Evolutionary conservation across 2,329 filamentous ascomycete genomes (phyloP), one percentile per base, ranked within the genome.

Genomic region (Colletotrichum sp.): DNA sequence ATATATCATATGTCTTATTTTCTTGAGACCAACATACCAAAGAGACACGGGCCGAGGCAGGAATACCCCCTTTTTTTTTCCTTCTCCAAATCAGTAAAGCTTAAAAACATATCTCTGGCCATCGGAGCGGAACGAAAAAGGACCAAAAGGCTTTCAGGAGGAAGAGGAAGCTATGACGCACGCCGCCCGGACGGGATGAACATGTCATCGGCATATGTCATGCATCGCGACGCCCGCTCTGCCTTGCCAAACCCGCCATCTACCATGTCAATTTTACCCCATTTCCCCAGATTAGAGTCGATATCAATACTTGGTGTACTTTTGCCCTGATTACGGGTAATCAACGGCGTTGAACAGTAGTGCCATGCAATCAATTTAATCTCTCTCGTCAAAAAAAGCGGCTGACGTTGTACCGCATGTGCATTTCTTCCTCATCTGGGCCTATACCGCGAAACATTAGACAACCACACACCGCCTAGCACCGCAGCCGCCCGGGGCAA

Each of bases 151-250:
- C 15, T 21, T 10, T 12, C 13, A 58, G 32, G 8, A 12, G 8
- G 9, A 64, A 18, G 18, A 30, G 8, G 21, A 28, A 38, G 43
- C 21, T 61, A 28, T 57, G 34, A n/a, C 67, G n/a, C 58, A 52
- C 16, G 12, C 52, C 55, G 13, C 34, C 21, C 38, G 69, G 69
- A 72, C 73, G 63, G 73, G 73, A 75, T 32, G 73, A 75, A 75
- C 73, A 67, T 72, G 73, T 38, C 69, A 48, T 61, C 63, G 38
- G 69, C 24, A 63, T 24, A 72, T 75, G 73, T 67, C 73, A 72
- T 75, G 69, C 69, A 67, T 75, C 61, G 15, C 73, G 36, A 64
- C 73, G 69, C 73, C 69, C 72, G 72, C 72, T 72, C 69, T 72
- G 72, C 69, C 72, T 38, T 72, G 63, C 57, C 52, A 74, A 21